Evolutionary conservation across 805 yeast species (phyloP), one percentile per base, ranked within the genome.

Genomic region (Cyberlindnera americana): DNA sequence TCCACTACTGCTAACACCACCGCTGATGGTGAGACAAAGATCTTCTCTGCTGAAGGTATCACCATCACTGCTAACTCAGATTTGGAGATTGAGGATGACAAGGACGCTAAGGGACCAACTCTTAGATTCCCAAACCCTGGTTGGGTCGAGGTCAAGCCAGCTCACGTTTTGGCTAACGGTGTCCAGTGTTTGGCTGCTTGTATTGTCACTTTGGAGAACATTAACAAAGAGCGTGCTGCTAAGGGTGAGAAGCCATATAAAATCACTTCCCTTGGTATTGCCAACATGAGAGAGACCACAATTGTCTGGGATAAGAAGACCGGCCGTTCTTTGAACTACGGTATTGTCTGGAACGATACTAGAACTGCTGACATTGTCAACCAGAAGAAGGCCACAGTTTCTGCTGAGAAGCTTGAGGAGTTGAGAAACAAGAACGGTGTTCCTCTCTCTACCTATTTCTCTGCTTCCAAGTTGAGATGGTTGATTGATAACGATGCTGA

Each of bases 281-380:
- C 97, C 37, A 91, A 89, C 65, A 95, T 91, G 93, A 77, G 98
- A 59, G 98, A 90, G 66, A 90, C 98, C 30, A 83, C 95, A 21
- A 73, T 83, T 38, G 80, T 90, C 35, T 90, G 96, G 96, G 82
- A 88, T 41, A 74, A 79, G 49, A 69, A 69, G 38, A 88, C 96
- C 2, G 96, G 96, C 29, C 95, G 96, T 4, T 74, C 88, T 40
- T 75, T 81, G 57, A 82, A 85, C 59, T 66, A 66, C 40, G 97
- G 96, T 56, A 87, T 90, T 60, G 95, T 90, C 26, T 90, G 98
- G 98, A 86, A 91, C 47, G 98, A 90, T 65, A 85, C 95, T 29
- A 76, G 98, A 57, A 91, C 95, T 29, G 66, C 84, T 9, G 77
- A 71, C 15, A 73, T 85, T 35, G 89, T 88, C 38, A 75, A 75